Percentiles rank a stretch among this genome's conserved stretches.
phyloP scores from a whole-genome alignment of 768 basidiomycete species.

The Mycena haematopus region DNA sequence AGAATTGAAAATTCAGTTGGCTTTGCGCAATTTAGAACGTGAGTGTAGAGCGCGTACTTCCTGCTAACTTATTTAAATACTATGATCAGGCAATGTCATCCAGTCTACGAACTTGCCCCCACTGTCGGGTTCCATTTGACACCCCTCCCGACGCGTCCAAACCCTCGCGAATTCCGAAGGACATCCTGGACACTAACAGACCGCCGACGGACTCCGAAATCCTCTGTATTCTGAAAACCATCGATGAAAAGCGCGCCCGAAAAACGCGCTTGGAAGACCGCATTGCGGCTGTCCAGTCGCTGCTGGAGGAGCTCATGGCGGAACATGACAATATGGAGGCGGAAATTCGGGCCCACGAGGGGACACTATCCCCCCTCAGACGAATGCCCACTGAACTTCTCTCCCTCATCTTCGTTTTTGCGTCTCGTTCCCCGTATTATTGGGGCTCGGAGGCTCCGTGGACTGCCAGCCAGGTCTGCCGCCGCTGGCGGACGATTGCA shows the following conservation, averaged over 20 bases:
- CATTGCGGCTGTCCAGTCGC: conserved; percentile 1
- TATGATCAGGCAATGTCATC: neutral
- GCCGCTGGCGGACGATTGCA: conserved; percentile 7
- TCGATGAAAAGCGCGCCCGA: neutral
- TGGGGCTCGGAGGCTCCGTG: neutral
- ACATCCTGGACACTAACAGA: conserved; percentile 11
- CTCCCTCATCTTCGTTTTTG: conserved; percentile 6
- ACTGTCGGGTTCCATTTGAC: neutral
- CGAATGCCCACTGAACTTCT: conserved; percentile 19
- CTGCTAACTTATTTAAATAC: no score
- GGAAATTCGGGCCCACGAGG: conserved; percentile 4
- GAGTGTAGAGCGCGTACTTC: no score
- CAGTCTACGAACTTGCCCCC: neutral
- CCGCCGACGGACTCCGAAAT: conserved; percentile 2
- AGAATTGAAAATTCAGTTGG: no score
- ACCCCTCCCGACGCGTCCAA: neutral
- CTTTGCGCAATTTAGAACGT: no score
- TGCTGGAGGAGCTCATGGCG: neutral
- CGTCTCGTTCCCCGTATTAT: neutral
- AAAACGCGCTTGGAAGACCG: neutral
- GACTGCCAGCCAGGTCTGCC: conserved; percentile 8
- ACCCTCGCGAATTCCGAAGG: neutral
- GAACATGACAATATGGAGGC: neutral
- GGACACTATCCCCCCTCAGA: conserved; percentile 16
- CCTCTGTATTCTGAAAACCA: neutral